Evolutionary conservation across 2,329 filamentous ascomycete genomes (phyloP), one percentile per base, ranked within the genome.

Genomic region (Curvularia eragrostidis): DNA sequence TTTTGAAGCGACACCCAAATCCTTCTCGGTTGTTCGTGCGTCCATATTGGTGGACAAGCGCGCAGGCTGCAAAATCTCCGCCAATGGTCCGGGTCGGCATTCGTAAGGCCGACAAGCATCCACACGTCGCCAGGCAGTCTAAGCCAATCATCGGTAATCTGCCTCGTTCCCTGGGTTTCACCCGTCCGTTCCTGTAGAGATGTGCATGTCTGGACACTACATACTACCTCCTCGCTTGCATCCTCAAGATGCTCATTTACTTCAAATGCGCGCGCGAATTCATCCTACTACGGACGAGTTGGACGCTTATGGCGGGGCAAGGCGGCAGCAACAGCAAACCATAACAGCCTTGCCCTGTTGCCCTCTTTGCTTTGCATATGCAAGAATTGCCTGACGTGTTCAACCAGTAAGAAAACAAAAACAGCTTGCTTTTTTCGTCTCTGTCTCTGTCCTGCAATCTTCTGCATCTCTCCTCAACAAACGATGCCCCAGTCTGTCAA

Each of bases 21-120:
- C 50, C 54, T 53, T 60, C 49, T 59, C 63, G 59, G 57, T 30
- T 57, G 59, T 52, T 52, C 32, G 58, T 62, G 58, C 58, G 56
- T 60, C 59, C 39, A 47, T 54, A 58, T 68, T 41, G 51, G 54
- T 58, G 42, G 53, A 34, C 54, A 54, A 51, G 54, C 59, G 62
- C 58, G 55, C 55, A 46, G 48, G 64, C 54, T 62, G 48, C 48
- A 56, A 59, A 62, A 64, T 58, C 52, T 63, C 62, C 61, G 54
- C 69, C 67, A 70, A 71, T 71, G 32, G 52, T 24, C 24, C 42
- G 32, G 46, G 15, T 46, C 48, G 19, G 30, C 30, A 24, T 41
- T 43, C 18, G 13, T 23, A 46, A 56, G 26, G 38, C 48, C 30
- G 39, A 47, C 46, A 61, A 28, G 38, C 39, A 24, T 48, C 36